A percentile compares a stretch with the other conserved stretches of the same genome.
phyloP scores from a whole-genome alignment of 2,329 filamentous ascomycete genomes.

The Alternaria viburni region DNA sequence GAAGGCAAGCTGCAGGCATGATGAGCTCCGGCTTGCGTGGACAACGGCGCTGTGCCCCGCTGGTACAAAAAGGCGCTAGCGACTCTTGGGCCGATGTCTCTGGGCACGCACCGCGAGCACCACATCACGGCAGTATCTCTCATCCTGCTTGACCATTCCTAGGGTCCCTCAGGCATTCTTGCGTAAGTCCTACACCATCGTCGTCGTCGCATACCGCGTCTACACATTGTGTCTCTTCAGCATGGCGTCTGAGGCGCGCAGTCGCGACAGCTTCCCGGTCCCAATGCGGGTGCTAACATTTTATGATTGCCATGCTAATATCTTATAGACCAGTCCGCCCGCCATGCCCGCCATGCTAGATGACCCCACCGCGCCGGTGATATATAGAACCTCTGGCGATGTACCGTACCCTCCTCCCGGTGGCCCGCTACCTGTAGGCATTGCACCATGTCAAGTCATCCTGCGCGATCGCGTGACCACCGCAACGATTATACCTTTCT shows the following conservation, averaged over 20 bases:
- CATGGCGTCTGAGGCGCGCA: background rate
- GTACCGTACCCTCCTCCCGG: constrained; percentile 68
- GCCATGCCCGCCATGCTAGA: constrained; percentile 80
- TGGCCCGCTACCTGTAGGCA: constrained; percentile 70
- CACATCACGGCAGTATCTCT: constrained; percentile 32
- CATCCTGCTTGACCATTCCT: constrained; percentile 25
- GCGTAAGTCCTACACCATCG: constrained; percentile 19
- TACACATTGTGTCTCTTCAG: background rate
- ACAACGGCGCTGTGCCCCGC: background rate
- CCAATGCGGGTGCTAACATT: constrained; percentile 3
- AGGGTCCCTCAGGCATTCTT: constrained; percentile 10
- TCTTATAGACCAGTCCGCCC: constrained; percentile 14
- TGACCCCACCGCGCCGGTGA: constrained; percentile 73
- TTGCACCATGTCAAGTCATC: constrained; percentile 77
- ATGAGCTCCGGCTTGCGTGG: background rate
- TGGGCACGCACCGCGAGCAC: constrained; percentile 17
- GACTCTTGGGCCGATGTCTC: background rate
- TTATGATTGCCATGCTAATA: constrained; percentile 9
- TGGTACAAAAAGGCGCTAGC: background rate
- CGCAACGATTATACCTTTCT: constrained; percentile 83
- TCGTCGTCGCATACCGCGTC: background rate
- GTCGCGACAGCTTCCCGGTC: background rate
- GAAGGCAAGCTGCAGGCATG: background rate
- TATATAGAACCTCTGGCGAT: constrained; percentile 72
- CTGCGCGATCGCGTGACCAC: constrained; percentile 83